phyloP scores from a whole-genome alignment of 75 land plant genomes.

The Gnetum montanum region DNA sequence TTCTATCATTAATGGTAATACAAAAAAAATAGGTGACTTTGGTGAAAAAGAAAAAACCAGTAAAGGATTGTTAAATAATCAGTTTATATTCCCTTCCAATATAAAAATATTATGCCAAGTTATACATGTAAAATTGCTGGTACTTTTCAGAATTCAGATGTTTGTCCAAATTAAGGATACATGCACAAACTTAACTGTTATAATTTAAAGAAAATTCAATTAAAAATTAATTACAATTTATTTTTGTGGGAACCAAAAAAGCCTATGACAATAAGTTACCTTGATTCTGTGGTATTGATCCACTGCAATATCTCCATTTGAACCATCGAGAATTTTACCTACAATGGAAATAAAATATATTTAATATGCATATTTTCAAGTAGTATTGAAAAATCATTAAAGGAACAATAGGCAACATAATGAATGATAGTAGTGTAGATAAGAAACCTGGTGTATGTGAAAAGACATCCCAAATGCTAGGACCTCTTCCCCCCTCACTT shows the following conservation, averaged over 20 bases:
- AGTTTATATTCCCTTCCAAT: no score
- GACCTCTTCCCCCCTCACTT: slow-evolving; percentile 44
- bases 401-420: background rate
- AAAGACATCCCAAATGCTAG: slow-evolving; percentile 63
- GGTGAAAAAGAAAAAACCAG: no score
- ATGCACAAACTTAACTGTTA: no score
- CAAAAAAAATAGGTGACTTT: no score
- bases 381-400: background rate
- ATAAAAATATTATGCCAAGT: no score
- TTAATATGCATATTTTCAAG: background rate
- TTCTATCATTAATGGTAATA: no score
- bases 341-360: background rate
- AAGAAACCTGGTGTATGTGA: slow-evolving; percentile 32
- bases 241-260: background rate
- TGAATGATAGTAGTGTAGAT: background rate
- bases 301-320: slow-evolving; percentile 38
- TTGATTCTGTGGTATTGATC: slow-evolving; percentile 43
- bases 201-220: no score
- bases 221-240: background rate
- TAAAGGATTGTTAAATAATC: no score
- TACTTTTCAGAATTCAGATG: no score
- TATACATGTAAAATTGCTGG: no score
- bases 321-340: slow-evolving; percentile 30
- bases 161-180: no score
- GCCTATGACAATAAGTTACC: slow-evolving; percentile 1